phyloP scores from a whole-genome alignment of 2,329 filamentous ascomycete species.

The Ophiocordyceps camponoti-saundersi region DNA sequence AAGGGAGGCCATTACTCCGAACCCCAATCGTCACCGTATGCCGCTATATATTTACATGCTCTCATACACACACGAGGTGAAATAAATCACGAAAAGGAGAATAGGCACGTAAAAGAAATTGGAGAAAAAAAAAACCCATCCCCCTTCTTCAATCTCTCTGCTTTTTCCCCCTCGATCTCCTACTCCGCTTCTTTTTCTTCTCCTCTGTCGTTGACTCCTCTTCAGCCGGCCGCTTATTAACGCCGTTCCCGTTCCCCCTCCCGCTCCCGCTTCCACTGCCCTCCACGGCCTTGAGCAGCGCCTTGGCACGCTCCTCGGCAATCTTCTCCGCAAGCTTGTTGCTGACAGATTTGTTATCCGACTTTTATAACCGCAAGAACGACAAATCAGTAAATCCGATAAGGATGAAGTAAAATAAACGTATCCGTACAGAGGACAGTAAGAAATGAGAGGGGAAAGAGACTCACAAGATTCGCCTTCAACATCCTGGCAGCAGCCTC shows the following conservation, averaged over 20 bases:
- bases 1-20: no score
- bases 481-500: conserved; percentile 58
- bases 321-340: conserved; percentile 37
- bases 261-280: conserved; percentile 24
- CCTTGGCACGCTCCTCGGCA: conserved; percentile 36
- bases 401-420: neutral
- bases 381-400: neutral
- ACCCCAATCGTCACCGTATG: no score
- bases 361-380: no score
- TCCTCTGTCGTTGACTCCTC: neutral
- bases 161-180: neutral
- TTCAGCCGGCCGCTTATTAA: neutral
- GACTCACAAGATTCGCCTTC: conserved; percentile 55
- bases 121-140: neutral
- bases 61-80: no score
- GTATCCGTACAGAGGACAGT: neutral
- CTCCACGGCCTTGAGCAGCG: conserved; percentile 27
- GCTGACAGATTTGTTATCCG: conserved; percentile 34
- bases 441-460: neutral
- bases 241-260: conserved; percentile 10
- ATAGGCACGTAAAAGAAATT: no score
- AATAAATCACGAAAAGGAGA: no score
- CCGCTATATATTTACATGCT: no score
- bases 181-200: neutral
- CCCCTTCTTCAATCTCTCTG: neutral